A percentile compares a stretch with the other conserved stretches of the same genome.
Conservation (phyloP, 192 early-diverging fungal genomes). For the Coemansia sp. region DNA sequence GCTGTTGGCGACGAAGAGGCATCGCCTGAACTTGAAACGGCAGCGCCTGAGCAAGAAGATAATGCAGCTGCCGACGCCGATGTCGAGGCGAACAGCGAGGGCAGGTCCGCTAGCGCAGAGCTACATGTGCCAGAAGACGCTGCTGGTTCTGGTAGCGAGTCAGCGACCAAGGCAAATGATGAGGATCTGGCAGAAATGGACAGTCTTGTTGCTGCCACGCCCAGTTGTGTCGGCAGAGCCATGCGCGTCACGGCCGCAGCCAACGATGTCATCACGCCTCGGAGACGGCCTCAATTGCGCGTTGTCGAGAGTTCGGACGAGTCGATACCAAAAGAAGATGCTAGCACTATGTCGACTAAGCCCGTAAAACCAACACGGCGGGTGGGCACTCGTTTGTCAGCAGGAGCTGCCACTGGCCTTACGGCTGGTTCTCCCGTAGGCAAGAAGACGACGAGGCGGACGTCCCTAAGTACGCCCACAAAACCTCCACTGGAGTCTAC, state of each 20-base stretch:
- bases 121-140: not conserved
- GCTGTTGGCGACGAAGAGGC: not conserved
- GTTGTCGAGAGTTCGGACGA: constrained; percentile 42
- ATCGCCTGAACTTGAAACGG: not conserved
- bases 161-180: not conserved
- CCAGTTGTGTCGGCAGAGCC: not conserved
- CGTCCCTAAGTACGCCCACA: constrained; percentile 4
- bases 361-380: not conserved
- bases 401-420: not conserved
- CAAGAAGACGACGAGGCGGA: not conserved
- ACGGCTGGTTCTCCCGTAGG: not conserved
- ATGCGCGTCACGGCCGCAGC: not conserved
- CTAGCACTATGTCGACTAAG: not conserved
- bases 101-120: not conserved
- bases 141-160: not conserved
- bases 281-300: not conserved
- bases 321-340: not conserved
- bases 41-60: not conserved
- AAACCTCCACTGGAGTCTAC: constrained; percentile 2
- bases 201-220: not conserved
- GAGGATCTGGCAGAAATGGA: not conserved
- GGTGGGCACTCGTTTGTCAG: constrained; percentile 1
- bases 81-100: not conserved
- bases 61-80: not conserved
- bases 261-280: not conserved